Base-by-base conservation (phyloP, 202 grass and related monocot species). In the Digitaria exilis region DNA sequence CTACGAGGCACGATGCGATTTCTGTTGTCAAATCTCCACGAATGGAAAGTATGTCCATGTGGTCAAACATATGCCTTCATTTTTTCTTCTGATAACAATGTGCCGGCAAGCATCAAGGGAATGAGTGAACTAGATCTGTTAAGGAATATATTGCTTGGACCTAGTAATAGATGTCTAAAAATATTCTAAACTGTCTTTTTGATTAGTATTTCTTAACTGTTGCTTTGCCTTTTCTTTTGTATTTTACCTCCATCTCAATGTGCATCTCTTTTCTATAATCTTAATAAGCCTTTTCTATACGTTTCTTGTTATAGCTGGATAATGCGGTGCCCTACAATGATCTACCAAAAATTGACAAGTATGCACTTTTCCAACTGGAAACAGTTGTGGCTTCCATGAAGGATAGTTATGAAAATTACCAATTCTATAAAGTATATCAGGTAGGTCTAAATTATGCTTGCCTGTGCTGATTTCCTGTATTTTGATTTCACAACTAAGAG, bases 381-480 rank as follows among this genome's bases (percentile, higher is more conserved):
- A 95, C 91, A 89, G 82, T 98, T 61, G 85, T 95, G 66, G 80
- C 85, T 77, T 88, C 89, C 57, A 92, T 98, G 75, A 93, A 88
- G 85, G 96, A 91, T 69, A 87, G 87, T 83, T 98, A 98, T 85
- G 96, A 98, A 30, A 86, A 80, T 68, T 95, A 93, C 61, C 87
- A 98, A 69, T 93, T 98, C 89, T 98, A 92, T 76, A 98, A 98
- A 92, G 93, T 95, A 85, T 98, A 91, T 52, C 96, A 98, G 96
- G 96, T 98, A 89, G 25, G 73, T 83, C 49, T 50, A 29, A 9
- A 30, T 29, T 71, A 31, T 72, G 0, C 28, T 32, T 72, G 1
- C 50, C 4, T 72, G 8, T 72, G 1, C 24, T 17, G 18, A 72
- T 51, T 32, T n/a, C n/a, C n/a, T n/a, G n/a, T n/a, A n/a, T n/a